A percentile compares a stretch with the other conserved stretches of the same genome.
Conservation (phyloP, 148 eudicot genomes). For the Hydrangea macrophylla region DNA sequence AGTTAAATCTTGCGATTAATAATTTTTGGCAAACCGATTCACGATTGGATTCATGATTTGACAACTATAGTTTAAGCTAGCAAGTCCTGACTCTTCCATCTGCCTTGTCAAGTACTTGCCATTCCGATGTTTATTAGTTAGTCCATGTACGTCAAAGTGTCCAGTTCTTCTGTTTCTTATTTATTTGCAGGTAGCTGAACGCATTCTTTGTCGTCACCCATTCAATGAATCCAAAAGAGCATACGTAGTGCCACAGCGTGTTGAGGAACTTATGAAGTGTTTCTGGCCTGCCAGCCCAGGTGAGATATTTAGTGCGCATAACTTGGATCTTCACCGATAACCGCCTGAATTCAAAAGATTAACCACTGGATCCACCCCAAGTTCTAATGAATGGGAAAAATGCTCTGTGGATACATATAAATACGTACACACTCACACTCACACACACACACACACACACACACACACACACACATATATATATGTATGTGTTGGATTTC, state of each 20-base stretch:
- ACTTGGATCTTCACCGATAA: neutral
- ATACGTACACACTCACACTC: too few species aligned
- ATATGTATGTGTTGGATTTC: neutral
- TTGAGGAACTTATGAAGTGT: conserved; percentile 93
- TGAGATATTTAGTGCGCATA: conserved; percentile 19
- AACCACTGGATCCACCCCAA: neutral
- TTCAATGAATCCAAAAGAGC: conserved; percentile 95
- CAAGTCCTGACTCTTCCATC: neutral
- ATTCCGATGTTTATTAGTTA: neutral
- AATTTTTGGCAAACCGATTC: too few species aligned
- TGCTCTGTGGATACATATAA: too few species aligned
- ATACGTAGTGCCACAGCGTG: conserved; percentile 86
- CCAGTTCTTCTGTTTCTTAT: neutral
- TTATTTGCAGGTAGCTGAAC: conserved; percentile 56
- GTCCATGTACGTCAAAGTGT: neutral
- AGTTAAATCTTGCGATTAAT: too few species aligned
- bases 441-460: too few species aligned
- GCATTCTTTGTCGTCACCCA: conserved; percentile 96
- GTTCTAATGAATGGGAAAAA: neutral
- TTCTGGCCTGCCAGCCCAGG: conserved; percentile 89
- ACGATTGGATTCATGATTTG: too few species aligned
- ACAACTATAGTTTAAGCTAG: neutral
- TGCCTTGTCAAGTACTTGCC: neutral
- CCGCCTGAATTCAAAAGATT: neutral
- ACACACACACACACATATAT: too few species aligned